Conservation (phyloP, 345 rosid species). For the Eucalyptus marginata region DNA sequence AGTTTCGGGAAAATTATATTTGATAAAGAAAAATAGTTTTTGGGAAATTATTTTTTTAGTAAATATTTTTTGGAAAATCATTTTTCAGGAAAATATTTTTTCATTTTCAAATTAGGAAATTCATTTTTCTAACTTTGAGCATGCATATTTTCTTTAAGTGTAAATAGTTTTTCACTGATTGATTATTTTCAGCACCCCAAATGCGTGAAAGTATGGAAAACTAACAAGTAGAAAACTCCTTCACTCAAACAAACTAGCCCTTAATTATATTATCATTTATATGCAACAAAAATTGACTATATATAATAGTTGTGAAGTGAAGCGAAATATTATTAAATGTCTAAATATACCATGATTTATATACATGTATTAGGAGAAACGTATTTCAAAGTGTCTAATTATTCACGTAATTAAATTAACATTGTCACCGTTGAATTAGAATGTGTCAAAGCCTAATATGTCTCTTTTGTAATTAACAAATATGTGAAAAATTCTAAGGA, state of each 20-base stretch:
- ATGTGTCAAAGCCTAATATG: background rate
- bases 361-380: background rate
- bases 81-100: too few relatives aligned
- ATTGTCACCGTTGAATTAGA: too few relatives aligned
- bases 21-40: background rate
- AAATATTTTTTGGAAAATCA: too few relatives aligned
- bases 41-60: too few relatives aligned
- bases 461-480: background rate
- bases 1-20: rapidly evolving
- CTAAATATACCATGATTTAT: background rate
- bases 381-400: background rate
- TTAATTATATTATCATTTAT: too few relatives aligned
- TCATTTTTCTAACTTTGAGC: background rate
- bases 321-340: background rate
- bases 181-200: background rate
- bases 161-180: rapidly evolving
- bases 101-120: background rate
- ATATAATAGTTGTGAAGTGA: background rate
- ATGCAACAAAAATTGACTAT: background rate
- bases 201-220: background rate
- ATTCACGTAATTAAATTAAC: background rate
- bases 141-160: background rate
- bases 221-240: rapidly evolving
- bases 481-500: background rate
- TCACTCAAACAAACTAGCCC: rapidly evolving